Conservation (phyloP, 202 grass and related monocot species). For the Hordeum pubiflorum region DNA sequence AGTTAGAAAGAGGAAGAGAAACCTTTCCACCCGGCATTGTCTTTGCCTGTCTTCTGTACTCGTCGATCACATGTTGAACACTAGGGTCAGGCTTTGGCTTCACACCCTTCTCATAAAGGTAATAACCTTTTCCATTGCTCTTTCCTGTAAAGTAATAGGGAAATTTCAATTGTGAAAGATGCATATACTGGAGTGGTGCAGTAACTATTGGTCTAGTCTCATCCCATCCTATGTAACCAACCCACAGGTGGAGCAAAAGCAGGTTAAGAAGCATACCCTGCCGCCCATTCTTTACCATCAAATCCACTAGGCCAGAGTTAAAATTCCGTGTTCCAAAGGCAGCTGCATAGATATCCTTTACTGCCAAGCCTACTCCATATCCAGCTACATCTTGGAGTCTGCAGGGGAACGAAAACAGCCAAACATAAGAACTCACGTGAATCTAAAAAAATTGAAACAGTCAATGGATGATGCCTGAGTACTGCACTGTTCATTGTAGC, state of each 20-base stretch:
- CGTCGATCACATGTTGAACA: conserved; percentile 66
- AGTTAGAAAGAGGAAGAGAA: background rate
- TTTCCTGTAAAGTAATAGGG: conserved; percentile 53
- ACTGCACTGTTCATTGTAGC: background rate
- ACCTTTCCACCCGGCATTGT: conserved; percentile 78
- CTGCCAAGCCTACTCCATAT: conserved; percentile 95
- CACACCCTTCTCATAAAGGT: conserved; percentile 84
- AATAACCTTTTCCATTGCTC: conserved; percentile 85
- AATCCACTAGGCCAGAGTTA: conserved; percentile 37
- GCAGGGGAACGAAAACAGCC: background rate
- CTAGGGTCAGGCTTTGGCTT: conserved; percentile 94
- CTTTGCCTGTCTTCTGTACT: conserved; percentile 59
- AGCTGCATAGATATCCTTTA: conserved; percentile 59
- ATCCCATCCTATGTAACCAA: conserved; percentile 14
- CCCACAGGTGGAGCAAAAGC: conserved; percentile 16
- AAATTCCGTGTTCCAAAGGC: conserved; percentile 69
- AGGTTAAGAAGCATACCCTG: conserved; percentile 57
- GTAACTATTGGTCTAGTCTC: background rate
- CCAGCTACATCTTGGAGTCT: conserved; percentile 96
- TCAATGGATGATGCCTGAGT: background rate
- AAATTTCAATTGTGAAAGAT: conserved; percentile 17
- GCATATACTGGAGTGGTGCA: background rate
- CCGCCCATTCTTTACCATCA: conserved; percentile 68
- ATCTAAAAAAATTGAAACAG: background rate
- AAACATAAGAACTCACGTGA: conserved; percentile 2